Base-by-base conservation (phyloP, 2,329 filamentous ascomycete genomes). In the Cordyceps cicadae region DNA sequence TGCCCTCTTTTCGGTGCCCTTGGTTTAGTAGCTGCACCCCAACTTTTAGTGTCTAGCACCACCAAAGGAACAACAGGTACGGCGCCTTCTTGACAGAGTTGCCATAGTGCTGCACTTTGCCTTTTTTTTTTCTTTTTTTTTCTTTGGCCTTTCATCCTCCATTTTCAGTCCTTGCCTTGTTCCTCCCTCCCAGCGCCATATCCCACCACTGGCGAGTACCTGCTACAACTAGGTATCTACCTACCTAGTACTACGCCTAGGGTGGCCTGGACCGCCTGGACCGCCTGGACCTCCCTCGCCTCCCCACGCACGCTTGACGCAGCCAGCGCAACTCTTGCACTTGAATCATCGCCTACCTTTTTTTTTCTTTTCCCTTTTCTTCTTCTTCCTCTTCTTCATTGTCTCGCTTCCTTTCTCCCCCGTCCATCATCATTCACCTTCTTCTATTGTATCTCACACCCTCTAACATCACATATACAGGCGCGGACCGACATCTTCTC, bases 401-500 rank as follows among this genome's bases (percentile, higher is more conserved):
- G 39, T 54, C 37, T n/a, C 37, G 11, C 29, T 37, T 39, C 43
- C 21, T 39, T 45, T 45, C 51, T 62, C 61, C 43, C 60, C 21
- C 54, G 24, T 41, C 32, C 54, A 55, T 58, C 29, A 53, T 46
- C 62, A 21, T 56, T 54, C 50, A n/a, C 17, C 41, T 58, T 50
- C 59, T 53, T 65, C 21, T n/a, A n/a, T 39, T 17, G 26, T 14
- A 29, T 34, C 15, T 45, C 48, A 26, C 41, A 3, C 9, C 55
- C 32, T 51, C 48, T 59, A 59, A 59, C 48, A 2, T 41, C 5
- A 11, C 11, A 21, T 32, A 21, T 4, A 59, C 15, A 78, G 75
- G 65, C 70, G 63, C 71, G 72, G 66, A 66, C 70, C 62, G 74
- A 72, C 68, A 71, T 70, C 62, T 77, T 77, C 64, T 66, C 72